Evolutionary conservation across 495 filamentous ascomycete genomes (phyloP).

Genomic region (Aspergillus nanangensis): DNA sequence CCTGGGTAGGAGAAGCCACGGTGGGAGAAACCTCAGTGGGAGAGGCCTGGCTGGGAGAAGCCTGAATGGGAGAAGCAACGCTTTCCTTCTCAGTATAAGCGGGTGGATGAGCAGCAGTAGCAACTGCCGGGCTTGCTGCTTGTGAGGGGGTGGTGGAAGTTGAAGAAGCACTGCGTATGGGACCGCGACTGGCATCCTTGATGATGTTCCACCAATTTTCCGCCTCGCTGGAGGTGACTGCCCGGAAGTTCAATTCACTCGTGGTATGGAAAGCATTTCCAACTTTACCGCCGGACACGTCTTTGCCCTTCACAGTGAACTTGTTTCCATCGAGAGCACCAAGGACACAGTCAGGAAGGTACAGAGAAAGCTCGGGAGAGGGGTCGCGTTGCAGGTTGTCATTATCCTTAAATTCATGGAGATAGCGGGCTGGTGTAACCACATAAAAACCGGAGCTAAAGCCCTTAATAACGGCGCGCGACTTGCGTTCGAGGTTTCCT

Average conservation of each 20-base stretch:
- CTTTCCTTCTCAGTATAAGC: slow-evolving; percentile 13
- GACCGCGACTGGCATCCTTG: slow-evolving; percentile 31
- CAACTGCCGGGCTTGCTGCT: slow-evolving; percentile 8
- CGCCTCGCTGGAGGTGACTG: slow-evolving; percentile 68
- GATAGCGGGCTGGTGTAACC: slow-evolving; percentile 75
- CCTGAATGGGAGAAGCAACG: slow-evolving; percentile 4
- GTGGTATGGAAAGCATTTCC: slow-evolving; percentile 55
- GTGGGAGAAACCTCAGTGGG: slow-evolving; percentile 14
- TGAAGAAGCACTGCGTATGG: slow-evolving; percentile 9
- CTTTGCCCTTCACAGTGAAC: slow-evolving; percentile 94
- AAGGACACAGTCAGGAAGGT: slow-evolving; percentile 84
- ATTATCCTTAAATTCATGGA: slow-evolving; percentile 94
- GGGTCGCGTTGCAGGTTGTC: slow-evolving; percentile 82
- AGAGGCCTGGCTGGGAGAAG: slow-evolving; percentile 8
- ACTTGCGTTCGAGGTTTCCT: slow-evolving; percentile 82
- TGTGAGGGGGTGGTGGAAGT: slow-evolving; percentile 12
- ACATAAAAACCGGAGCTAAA: slow-evolving; percentile 85
- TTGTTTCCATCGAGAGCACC: slow-evolving; percentile 72
- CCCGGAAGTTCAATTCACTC: slow-evolving; percentile 67
- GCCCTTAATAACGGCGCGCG: slow-evolving; percentile 69
- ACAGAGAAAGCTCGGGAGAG: slow-evolving; percentile 79
- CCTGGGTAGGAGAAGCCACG: too few relatives aligned
- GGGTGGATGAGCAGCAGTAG: slow-evolving; percentile 14
- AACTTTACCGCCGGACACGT: slow-evolving; percentile 59
- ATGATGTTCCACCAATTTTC: slow-evolving; percentile 80